Evolutionary conservation across 2,329 filamentous ascomycete species (phyloP).

Genomic region (Aspergillus fumigatiaffinis): DNA sequence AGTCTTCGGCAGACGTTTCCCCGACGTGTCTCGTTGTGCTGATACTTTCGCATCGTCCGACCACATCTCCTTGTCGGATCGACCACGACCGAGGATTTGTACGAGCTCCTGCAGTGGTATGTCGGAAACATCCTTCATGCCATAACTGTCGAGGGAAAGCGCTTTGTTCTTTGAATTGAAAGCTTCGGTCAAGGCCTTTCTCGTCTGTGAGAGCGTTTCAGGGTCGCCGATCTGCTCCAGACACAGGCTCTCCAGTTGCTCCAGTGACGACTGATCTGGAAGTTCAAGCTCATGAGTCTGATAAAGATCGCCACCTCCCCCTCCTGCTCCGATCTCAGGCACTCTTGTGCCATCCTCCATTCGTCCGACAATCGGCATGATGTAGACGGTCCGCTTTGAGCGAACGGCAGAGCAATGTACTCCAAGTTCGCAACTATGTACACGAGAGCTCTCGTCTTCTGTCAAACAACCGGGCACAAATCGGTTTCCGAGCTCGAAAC

Average conservation of each 20-base stretch:
- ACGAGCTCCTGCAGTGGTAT: slow-evolving; percentile 36
- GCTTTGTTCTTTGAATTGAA: slow-evolving; percentile 30
- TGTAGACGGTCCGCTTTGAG: slow-evolving; percentile 60
- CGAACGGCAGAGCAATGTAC: slow-evolving; percentile 41
- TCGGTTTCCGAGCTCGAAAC: slow-evolving; percentile 71
- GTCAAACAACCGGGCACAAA: slow-evolving; percentile 70
- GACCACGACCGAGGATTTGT: slow-evolving; percentile 26
- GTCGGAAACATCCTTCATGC: slow-evolving; percentile 34
- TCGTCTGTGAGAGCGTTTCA: slow-evolving; percentile 23
- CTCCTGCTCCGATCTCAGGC: slow-evolving; percentile 71
- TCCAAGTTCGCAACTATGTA: slow-evolving; percentile 84
- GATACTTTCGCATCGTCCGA: background rate
- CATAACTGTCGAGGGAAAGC: slow-evolving; percentile 37
- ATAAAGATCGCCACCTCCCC: slow-evolving; percentile 71
- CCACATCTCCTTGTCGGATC: slow-evolving; percentile 1
- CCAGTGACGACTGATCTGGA: slow-evolving; percentile 45
- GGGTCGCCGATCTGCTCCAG: slow-evolving; percentile 33
- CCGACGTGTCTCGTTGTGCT: background rate
- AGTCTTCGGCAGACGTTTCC: slow-evolving; percentile 20
- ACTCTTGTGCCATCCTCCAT: slow-evolving; percentile 56
- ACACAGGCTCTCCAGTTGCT: slow-evolving; percentile 53
- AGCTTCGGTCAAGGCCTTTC: slow-evolving; percentile 28
- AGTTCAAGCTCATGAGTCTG: slow-evolving; percentile 64
- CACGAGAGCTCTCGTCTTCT: slow-evolving; percentile 54
- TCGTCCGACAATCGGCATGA: slow-evolving; percentile 72